phyloP scores from a whole-genome alignment of 306 rosid genomes.

The Biancaea sappan region DNA sequence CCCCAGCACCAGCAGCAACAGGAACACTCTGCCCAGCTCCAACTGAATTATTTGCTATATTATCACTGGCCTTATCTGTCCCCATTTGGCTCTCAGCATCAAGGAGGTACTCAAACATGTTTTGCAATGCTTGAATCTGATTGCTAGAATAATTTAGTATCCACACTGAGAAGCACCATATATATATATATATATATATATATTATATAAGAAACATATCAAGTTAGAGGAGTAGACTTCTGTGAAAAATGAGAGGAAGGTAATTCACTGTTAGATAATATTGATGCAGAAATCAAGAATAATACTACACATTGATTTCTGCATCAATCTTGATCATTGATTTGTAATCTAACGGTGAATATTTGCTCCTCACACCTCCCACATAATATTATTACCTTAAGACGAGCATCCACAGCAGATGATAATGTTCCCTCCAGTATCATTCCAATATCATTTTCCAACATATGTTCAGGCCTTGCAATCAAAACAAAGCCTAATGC shows the following conservation, averaged over 20 bases:
- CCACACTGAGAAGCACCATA: slow-evolving; percentile 9
- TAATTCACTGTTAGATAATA: no score
- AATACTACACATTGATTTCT: no score
- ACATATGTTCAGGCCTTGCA: slow-evolving; percentile 94
- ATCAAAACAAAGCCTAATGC: slow-evolving; percentile 90
- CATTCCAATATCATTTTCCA: slow-evolving; percentile 83
- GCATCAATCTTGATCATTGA: no score
- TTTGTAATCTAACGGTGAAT: no score
- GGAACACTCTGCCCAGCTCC: slow-evolving; percentile 80
- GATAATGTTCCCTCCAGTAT: slow-evolving; percentile 61
- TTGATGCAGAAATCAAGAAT: no score
- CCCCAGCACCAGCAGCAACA: slow-evolving; percentile 99
- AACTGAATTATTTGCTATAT: slow-evolving; percentile 45
- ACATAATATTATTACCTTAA: slow-evolving; percentile 91
- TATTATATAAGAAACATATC: no score
- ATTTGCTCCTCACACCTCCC: no score
- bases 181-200: slow-evolving; percentile 21
- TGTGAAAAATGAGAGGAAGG: no score
- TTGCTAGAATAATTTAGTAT: slow-evolving; percentile 42
- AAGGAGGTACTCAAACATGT: slow-evolving; percentile 84
- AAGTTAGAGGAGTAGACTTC: no score
- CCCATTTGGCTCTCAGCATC: slow-evolving; percentile 95
- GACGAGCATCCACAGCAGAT: slow-evolving; percentile 67
- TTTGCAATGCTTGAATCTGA: slow-evolving; percentile 98
- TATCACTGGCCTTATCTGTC: slow-evolving; percentile 52